Evolutionary conservation across 2,329 filamentous ascomycete species (phyloP).

Genomic region (Trichophyton simii): DNA sequence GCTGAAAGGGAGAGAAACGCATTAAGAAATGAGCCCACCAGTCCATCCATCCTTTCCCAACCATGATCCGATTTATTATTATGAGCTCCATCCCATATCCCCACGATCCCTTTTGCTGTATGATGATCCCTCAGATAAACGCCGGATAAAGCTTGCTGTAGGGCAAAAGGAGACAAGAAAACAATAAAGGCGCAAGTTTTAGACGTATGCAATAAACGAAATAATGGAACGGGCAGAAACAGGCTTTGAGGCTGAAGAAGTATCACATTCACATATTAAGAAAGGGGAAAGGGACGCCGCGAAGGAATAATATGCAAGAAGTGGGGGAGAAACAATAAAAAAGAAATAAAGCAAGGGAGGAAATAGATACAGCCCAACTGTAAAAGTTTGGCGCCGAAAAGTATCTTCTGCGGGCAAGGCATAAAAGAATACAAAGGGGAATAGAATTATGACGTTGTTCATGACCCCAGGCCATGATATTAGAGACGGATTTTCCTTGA

Average conservation of each 20-base stretch:
- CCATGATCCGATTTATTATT: slow-evolving; percentile 1
- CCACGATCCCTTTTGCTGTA: neutral
- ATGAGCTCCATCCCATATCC: neutral
- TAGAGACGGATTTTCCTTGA: neutral
- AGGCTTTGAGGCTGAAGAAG: neutral
- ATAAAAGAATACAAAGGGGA: neutral
- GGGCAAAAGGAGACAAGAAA: neutral
- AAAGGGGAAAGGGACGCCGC: neutral
- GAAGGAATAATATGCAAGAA: neutral
- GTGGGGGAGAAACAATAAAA: neutral
- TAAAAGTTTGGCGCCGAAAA: neutral
- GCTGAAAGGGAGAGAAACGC: neutral
- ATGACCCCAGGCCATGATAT: neutral
- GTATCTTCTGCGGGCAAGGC: neutral
- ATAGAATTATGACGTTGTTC: neutral
- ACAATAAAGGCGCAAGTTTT: neutral
- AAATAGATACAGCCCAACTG: neutral
- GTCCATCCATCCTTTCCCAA: neutral
- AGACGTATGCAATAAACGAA: neutral
- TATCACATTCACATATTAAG: neutral
- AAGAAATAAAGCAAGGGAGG: neutral
- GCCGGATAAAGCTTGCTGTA: neutral
- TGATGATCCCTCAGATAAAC: slow-evolving; percentile 1
- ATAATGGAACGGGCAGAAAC: neutral
- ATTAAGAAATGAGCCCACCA: neutral